A percentile compares a stretch with the other conserved stretches of the same genome.
Conservation (phyloP, 2,329 filamentous ascomycete species). For the Aspergillus felis region DNA sequence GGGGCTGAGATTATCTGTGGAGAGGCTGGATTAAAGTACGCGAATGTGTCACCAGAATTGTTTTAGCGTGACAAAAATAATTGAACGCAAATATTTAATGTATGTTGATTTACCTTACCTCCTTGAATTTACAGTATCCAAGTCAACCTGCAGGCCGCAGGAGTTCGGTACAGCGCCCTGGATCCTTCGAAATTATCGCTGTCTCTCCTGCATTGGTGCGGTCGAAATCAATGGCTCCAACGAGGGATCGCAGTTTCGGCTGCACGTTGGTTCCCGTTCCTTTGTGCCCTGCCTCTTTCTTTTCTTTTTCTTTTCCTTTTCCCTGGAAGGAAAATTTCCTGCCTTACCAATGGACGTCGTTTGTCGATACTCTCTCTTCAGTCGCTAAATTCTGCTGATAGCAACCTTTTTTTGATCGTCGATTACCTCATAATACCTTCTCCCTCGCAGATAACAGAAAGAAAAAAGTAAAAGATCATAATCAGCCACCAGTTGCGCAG, state of each 20-base stretch:
- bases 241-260: neutral
- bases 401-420: neutral
- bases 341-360: neutral
- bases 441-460: neutral
- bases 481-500: neutral
- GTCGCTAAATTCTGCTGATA: neutral
- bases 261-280: conserved; percentile 13
- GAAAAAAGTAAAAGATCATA: neutral
- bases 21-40: neutral
- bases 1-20: neutral
- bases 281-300: neutral
- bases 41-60: neutral
- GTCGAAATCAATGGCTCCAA: no score
- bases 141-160: conserved; percentile 18
- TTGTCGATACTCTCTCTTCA: neutral
- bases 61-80: neutral
- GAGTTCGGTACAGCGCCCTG: conserved; percentile 11
- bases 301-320: neutral
- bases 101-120: neutral
- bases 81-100: neutral
- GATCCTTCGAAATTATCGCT: conserved; percentile 1
- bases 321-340: neutral
- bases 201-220: conserved; percentile 1
- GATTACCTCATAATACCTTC: neutral
- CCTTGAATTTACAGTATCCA: neutral